phyloP scores from a whole-genome alignment of 352 stramenopile genomes.

The Globisporangium middletonii region DNA sequence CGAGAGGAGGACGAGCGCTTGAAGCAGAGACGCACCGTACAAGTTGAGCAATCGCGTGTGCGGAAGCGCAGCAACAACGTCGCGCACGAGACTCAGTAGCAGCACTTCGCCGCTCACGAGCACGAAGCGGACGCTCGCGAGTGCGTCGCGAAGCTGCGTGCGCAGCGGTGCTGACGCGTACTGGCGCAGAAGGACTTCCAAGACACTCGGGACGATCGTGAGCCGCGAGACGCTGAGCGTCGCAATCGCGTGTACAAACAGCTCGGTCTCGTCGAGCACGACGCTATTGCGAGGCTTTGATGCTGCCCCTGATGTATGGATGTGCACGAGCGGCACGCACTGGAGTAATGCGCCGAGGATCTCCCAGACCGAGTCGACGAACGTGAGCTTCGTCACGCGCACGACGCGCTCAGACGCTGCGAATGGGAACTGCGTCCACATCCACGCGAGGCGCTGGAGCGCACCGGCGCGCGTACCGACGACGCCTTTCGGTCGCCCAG shows the following conservation, averaged over 20 bases:
- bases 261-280: slow-evolving; percentile 26
- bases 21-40: slow-evolving; percentile 27
- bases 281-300: slow-evolving; percentile 7
- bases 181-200: slow-evolving; percentile 37
- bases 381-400: slow-evolving; percentile 30
- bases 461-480: slow-evolving; percentile 35
- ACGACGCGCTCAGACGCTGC: slow-evolving; percentile 24
- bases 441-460: slow-evolving; percentile 42
- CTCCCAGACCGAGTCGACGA: slow-evolving; percentile 47
- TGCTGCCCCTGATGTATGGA: background rate
- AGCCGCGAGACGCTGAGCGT: slow-evolving; percentile 29
- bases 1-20: background rate
- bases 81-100: slow-evolving; percentile 16
- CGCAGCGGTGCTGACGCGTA: background rate
- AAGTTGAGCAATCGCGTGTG: slow-evolving; percentile 42
- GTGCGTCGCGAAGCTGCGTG: slow-evolving; percentile 1
- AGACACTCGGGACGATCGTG: slow-evolving; percentile 42
- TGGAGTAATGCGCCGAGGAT: slow-evolving; percentile 41
- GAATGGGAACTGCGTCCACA: slow-evolving; percentile 38
- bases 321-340: slow-evolving; percentile 35
- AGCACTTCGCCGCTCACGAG: slow-evolving; percentile 52
- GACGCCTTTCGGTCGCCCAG: slow-evolving; percentile 34
- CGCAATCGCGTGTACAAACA: slow-evolving; percentile 21
- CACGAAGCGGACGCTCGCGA: slow-evolving; percentile 26
- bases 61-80: slow-evolving; percentile 19